A percentile compares a stretch with the other conserved stretches of the same genome.
phyloP scores from a whole-genome alignment of 768 basidiomycete genomes.

The Naganishia friedmannii region DNA sequence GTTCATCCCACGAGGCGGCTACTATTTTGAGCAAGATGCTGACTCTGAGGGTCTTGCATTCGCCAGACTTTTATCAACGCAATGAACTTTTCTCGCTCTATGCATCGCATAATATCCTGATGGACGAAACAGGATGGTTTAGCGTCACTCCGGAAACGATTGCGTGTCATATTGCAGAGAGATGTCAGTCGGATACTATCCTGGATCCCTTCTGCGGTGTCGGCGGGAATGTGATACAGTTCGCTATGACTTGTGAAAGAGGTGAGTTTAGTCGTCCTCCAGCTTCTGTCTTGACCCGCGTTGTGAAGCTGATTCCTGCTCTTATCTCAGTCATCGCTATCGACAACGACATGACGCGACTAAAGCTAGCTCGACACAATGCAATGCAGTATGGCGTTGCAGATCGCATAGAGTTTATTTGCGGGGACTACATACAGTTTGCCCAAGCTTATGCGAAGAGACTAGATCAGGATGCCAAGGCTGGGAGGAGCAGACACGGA shows the following conservation, averaged over 20 bases:
- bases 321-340: conserved; percentile 76
- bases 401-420: conserved; percentile 89
- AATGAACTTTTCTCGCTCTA: conserved; percentile 71
- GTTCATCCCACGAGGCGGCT: conserved; percentile 37
- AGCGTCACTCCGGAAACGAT: conserved; percentile 90
- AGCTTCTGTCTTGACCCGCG: background rate
- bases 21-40: background rate
- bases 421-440: conserved; percentile 79
- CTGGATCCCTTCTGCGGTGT: conserved; percentile 93
- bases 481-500: conserved; percentile 15
- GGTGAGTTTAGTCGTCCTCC: conserved; percentile 61
- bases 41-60: no score
- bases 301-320: background rate
- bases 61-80: conserved; percentile 59
- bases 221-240: conserved; percentile 94
- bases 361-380: conserved; percentile 88
- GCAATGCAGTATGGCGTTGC: conserved; percentile 90
- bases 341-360: conserved; percentile 76
- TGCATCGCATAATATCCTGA: conserved; percentile 74
- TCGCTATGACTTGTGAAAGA: conserved; percentile 90
- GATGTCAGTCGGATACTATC: conserved; percentile 59
- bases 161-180: conserved; percentile 87
- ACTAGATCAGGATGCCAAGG: conserved; percentile 30
- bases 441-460: conserved; percentile 55
- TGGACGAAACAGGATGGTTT: conserved; percentile 94